phyloP scores from a whole-genome alignment of 1,284 basidiomycete genomes.

The Leucoagaricus sp. region DNA sequence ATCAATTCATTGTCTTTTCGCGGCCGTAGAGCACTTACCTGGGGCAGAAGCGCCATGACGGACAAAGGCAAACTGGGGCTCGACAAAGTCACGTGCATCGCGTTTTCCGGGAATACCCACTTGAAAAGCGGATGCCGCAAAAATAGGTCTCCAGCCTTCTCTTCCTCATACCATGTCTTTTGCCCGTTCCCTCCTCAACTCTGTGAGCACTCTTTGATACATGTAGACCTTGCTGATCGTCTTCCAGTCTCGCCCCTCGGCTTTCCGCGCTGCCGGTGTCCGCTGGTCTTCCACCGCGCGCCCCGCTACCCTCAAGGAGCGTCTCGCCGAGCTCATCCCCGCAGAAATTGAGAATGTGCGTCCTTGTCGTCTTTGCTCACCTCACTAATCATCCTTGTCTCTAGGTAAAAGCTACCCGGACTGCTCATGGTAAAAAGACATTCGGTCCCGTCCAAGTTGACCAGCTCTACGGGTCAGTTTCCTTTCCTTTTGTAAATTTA shows the following conservation, averaged over 20 bases:
- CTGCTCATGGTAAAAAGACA: conserved; percentile 84
- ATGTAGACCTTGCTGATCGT: conserved; percentile 23
- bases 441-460: conserved; percentile 91
- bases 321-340: conserved; percentile 89
- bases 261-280: conserved; percentile 45
- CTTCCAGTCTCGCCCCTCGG: conserved; percentile 45
- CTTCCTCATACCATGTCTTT: conserved; percentile 30
- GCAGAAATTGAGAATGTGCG: conserved; percentile 82
- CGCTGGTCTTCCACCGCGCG: conserved; percentile 72
- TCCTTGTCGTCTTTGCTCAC: conserved; percentile 2
- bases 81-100: conserved; percentile 15
- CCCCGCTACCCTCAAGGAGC: conserved; percentile 83
- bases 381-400: conserved; percentile 2
- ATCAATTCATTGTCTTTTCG: background rate
- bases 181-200: conserved; percentile 44
- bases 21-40: conserved; percentile 25
- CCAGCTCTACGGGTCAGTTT: conserved; percentile 80
- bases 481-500: background rate
- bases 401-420: conserved; percentile 83
- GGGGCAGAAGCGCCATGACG: conserved; percentile 30
- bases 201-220: conserved; percentile 38
- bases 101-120: conserved; percentile 8
- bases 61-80: background rate
- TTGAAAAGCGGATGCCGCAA: background rate
- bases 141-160: background rate